Conservation (phyloP, 345 rosid species). For the Citrus unshiu region DNA sequence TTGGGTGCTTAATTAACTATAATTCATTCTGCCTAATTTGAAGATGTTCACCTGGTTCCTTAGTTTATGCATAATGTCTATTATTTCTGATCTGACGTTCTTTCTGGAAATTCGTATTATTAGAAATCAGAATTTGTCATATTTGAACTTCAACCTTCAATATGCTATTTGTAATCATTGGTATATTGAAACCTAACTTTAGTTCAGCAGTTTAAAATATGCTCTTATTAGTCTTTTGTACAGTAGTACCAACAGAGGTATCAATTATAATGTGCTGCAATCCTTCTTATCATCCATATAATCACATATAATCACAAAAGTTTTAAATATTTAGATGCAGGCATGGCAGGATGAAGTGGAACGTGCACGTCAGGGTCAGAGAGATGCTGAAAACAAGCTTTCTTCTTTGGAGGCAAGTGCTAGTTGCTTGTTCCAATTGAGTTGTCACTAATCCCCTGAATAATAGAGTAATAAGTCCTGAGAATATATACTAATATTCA, state of each 20-base stretch:
- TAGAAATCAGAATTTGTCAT: background rate
- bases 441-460: background rate
- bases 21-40: background rate
- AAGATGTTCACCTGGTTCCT: background rate
- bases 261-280: background rate
- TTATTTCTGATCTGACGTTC: background rate
- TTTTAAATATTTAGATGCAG: conserved; percentile 52
- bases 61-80: background rate
- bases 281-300: background rate
- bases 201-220: conserved; percentile 2
- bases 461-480: background rate
- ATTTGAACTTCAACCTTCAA: background rate
- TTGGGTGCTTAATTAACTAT: background rate
- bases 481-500: background rate
- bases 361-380: conserved; percentile 92
- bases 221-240: conserved; percentile 2
- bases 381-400: conserved; percentile 93
- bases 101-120: background rate
- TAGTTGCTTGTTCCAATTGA: conserved; percentile 5
- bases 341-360: conserved; percentile 97
- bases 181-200: conserved; percentile 5
- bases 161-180: background rate
- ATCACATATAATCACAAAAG: conserved; percentile 14
- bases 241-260: background rate
- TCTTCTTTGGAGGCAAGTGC: conserved; percentile 75